Evolutionary conservation across 2,329 filamentous ascomycete species (phyloP).

Genomic region (Paracamarosporium sp.): DNA sequence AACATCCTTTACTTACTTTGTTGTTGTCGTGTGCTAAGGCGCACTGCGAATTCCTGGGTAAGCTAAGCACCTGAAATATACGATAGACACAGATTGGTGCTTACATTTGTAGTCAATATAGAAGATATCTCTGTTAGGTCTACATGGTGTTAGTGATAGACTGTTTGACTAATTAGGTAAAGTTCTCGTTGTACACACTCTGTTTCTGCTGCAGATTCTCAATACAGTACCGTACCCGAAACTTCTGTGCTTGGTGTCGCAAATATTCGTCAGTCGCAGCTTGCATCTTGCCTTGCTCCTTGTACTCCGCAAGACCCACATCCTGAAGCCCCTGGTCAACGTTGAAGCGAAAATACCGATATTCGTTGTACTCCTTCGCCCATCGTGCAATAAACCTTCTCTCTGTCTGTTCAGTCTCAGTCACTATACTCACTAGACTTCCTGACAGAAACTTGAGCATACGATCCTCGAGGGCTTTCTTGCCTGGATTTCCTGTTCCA

Average conservation of each 20-base stretch:
- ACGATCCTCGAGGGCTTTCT: not conserved
- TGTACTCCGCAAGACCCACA: not conserved
- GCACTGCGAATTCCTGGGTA: too few relatives aligned
- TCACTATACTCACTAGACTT: slow-evolving; percentile 26
- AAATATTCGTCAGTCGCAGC: not conserved
- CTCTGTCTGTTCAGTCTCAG: not conserved
- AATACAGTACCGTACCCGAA: too few relatives aligned
- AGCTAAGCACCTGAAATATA: too few relatives aligned
- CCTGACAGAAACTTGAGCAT: slow-evolving; percentile 17
- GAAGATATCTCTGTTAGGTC: too few relatives aligned
- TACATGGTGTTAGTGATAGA: too few relatives aligned
- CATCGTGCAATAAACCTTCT: not conserved
- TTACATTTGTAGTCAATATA: too few relatives aligned
- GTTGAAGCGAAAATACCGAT: not conserved
- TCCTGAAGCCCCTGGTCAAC: not conserved
- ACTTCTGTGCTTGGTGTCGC: not conserved
- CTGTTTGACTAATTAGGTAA: too few relatives aligned
- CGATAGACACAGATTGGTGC: too few relatives aligned
- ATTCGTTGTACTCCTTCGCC: not conserved
- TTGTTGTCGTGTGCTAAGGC: too few relatives aligned
- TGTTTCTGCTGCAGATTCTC: too few relatives aligned
- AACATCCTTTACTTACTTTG: too few relatives aligned
- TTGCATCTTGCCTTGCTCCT: not conserved
- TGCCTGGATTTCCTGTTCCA: slow-evolving; percentile 20
- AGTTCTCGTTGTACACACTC: too few relatives aligned